Conservation (phyloP, 1,139 yeast species). For the Candida sanyaensis region DNA sequence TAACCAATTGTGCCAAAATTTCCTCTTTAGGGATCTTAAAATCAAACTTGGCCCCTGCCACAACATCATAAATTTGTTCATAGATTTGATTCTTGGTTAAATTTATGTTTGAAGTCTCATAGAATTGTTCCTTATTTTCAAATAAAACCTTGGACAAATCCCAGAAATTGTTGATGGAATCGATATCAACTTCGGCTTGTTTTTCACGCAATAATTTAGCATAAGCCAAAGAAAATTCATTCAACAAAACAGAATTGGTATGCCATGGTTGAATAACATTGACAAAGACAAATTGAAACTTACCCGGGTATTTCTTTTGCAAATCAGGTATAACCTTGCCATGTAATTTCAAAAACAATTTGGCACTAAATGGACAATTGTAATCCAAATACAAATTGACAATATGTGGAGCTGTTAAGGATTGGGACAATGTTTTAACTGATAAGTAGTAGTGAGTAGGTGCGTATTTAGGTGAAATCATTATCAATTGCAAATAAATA, state of each 20-base stretch:
- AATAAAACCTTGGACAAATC: conserved; percentile 58
- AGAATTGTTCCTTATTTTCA: conserved; percentile 52
- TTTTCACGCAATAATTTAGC: conserved; percentile 55
- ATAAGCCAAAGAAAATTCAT: conserved; percentile 74
- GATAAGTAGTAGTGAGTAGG: conserved; percentile 36
- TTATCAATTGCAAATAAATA: conserved; percentile 9
- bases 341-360: conserved; percentile 58
- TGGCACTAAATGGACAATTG: conserved; percentile 75
- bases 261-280: conserved; percentile 90
- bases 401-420: conserved; percentile 29
- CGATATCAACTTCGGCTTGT: conserved; percentile 12
- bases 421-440: conserved; percentile 20
- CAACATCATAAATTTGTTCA: conserved; percentile 54
- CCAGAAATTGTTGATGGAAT: conserved; percentile 55
- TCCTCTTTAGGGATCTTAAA: conserved; percentile 40
- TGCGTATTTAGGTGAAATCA: conserved; percentile 47
- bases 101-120: conserved; percentile 60
- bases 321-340: conserved; percentile 55
- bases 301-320: conserved; percentile 46
- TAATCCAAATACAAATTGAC: conserved; percentile 69
- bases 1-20: conserved; percentile 34
- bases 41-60: conserved; percentile 33
- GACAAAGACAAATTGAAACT: conserved; percentile 59
- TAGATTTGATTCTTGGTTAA: conserved; percentile 60
- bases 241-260: conserved; percentile 63